These are phyloP conservation scores for Fusarium odoratissimum DNA, from an alignment of 2,329 filamentous ascomycete genomes.

Conservation along the genomic window DNA sequence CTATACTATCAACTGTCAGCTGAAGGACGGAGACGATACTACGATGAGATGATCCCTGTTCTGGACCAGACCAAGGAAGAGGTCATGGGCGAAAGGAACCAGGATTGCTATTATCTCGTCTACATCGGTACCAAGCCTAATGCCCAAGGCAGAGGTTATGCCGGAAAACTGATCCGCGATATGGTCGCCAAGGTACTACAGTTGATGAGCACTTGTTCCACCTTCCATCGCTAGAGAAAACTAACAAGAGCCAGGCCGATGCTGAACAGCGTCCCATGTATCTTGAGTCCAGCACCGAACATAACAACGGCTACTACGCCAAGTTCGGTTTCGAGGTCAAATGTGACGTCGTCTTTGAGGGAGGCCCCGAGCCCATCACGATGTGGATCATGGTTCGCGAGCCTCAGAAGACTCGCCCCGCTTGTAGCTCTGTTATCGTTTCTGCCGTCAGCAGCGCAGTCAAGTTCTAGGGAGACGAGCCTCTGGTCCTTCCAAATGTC, in stretches of 20 bases:
- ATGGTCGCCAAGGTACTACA: slow-evolving; percentile 70
- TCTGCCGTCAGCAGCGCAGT: slow-evolving; percentile 37
- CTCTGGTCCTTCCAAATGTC: slow-evolving; percentile 28
- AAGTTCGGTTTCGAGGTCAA: slow-evolving; percentile 78
- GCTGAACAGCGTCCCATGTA: slow-evolving; percentile 75
- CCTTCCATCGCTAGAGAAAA: not conserved
- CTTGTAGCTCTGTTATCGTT: slow-evolving; percentile 42
- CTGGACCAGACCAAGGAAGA: slow-evolving; percentile 78
- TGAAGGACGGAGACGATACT: slow-evolving; percentile 80
- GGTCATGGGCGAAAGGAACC: slow-evolving; percentile 74
- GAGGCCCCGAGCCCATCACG: slow-evolving; percentile 68
- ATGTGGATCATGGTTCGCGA: slow-evolving; percentile 87
- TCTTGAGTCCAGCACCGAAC: slow-evolving; percentile 78
- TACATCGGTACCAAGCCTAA: slow-evolving; percentile 82
- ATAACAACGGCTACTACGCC: slow-evolving; percentile 78
- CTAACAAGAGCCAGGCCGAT: slow-evolving; percentile 68
- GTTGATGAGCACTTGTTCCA: not conserved
- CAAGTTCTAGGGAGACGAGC: slow-evolving; percentile 42
- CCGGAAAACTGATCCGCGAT: slow-evolving; percentile 75
- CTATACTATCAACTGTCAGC: slow-evolving; percentile 78
- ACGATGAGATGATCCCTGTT: slow-evolving; percentile 79
- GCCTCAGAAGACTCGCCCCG: slow-evolving; percentile 58
- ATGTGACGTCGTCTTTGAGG: slow-evolving; percentile 71
- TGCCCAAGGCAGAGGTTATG: slow-evolving; percentile 78
- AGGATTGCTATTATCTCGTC: slow-evolving; percentile 82